Conservation (phyloP, 2,329 filamentous ascomycete genomes). For the Penicillium sp. region DNA sequence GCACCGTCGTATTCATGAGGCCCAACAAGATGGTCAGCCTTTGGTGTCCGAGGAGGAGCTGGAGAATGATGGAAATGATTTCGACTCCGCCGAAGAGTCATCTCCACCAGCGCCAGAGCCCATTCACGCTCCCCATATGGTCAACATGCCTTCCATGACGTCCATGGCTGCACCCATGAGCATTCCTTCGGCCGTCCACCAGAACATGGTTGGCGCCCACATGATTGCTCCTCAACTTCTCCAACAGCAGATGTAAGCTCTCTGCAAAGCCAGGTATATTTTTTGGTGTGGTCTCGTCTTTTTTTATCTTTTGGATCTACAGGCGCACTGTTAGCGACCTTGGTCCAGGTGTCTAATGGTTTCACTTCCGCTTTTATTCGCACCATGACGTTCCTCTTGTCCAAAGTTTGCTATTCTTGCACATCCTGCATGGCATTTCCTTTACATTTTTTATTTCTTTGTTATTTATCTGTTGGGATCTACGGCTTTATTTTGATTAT, state of each 20-base stretch:
- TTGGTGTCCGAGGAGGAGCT: conserved; percentile 71
- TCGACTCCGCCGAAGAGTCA: conserved; percentile 75
- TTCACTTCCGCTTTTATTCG: conserved; percentile 10
- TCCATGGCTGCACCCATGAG: conserved; percentile 38
- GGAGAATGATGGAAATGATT: conserved; percentile 83
- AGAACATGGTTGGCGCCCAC: conserved; percentile 41
- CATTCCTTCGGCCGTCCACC: conserved; percentile 38
- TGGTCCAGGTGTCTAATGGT: not conserved
- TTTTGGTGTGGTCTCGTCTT: conserved; percentile 3
- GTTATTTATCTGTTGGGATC: conserved; percentile 15
- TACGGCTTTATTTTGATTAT: conserved; percentile 5
- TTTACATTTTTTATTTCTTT: conserved; percentile 10
- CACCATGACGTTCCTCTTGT: conserved; percentile 5
- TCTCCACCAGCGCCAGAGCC: conserved; percentile 49
- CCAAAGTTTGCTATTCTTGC: conserved; percentile 4
- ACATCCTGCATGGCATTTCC: conserved; percentile 8
- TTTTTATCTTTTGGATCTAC: not conserved
- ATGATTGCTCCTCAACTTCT: conserved; percentile 46
- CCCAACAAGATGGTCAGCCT: conserved; percentile 58
- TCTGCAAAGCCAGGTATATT: not conserved
- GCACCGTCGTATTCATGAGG: conserved; percentile 80
- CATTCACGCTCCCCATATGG: conserved; percentile 26
- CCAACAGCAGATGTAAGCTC: conserved; percentile 42
- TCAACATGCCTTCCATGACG: conserved; percentile 36
- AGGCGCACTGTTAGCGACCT: conserved; percentile 5